These are phyloP conservation scores for Fusarium clavum DNA, from an alignment of 2,329 filamentous ascomycete genomes.

Conservation along the genomic window DNA sequence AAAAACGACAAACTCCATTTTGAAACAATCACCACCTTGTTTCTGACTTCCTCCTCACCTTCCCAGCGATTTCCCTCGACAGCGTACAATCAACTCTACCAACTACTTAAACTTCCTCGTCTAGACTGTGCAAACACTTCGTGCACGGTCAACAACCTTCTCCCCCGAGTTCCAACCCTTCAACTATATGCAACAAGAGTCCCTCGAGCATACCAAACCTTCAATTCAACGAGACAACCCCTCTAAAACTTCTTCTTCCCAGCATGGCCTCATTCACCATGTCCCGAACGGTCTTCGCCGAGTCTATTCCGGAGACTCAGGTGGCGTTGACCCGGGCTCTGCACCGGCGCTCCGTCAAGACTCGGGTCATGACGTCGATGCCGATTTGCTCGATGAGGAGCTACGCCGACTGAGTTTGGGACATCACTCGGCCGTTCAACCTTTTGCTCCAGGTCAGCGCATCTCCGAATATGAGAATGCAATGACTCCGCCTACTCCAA, in stretches of 20 bases:
- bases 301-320: conserved; percentile 50
- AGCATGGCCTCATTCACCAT: conserved; percentile 68
- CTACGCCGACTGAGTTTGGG: conserved; percentile 64
- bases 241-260: conserved; percentile 53
- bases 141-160: conserved; percentile 62
- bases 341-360: conserved; percentile 45
- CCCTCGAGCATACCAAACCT: conserved; percentile 59
- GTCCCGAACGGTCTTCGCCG: conserved; percentile 55
- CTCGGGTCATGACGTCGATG: conserved; percentile 52
- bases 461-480: conserved; percentile 73
- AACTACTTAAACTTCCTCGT: conserved; percentile 9
- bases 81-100: conserved; percentile 19
- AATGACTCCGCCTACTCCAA: conserved; percentile 59
- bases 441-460: conserved; percentile 60
- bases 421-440: conserved; percentile 46
- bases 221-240: conserved; percentile 54
- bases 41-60: conserved; percentile 23
- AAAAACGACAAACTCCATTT: conserved; percentile 39
- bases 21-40: conserved; percentile 34
- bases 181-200: conserved; percentile 75
- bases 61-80: conserved; percentile 32
- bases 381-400: conserved; percentile 60
- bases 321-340: conserved; percentile 54
- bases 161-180: conserved; percentile 51
- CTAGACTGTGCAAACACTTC: conserved; percentile 63